Evolutionary conservation across 2,329 filamentous ascomycete species (phyloP), one percentile per base, ranked within the genome.

Genomic region (Colletotrichum lini): DNA sequence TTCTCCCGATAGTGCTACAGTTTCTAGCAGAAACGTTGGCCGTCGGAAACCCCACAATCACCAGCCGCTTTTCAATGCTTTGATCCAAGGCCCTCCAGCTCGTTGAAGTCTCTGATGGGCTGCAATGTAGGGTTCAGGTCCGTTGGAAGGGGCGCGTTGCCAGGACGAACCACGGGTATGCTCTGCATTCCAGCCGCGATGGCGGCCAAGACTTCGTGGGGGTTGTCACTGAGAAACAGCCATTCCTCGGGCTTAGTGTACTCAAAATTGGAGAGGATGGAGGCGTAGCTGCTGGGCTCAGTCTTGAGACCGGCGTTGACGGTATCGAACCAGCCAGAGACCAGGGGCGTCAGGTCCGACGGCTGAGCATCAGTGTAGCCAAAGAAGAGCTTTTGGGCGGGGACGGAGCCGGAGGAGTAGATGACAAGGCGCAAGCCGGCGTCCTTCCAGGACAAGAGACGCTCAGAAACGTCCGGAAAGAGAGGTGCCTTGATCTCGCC

Each of bases 201-300:
- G 52, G 91, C 91, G 58, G 91, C 90, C 62, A 87, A 84, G 45
- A 93, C 90, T 81, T 93, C 91, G 77, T 88, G 89, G 56, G 93
- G 86, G 77, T 95, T 95, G 82, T 96, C 94, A 77, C 93, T 96
- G 72, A 96, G 83, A 79, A 96, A 96, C n/a, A 94, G 84, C 84
- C 93, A 93, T 67, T 88, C 84, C 13, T 79, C 80, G 21, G 86
- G 79, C 60, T 83, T 75, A 67, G 86, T 82, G 44, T 85, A 82
- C 18, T 88, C 79, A 54, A 84, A 78, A 65, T 84, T 82, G 57
- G 80, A 79, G 58, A 88, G 84, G 75, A 95, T 95, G 76, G 84
- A 89, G 75, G 82, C 80, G 81, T 96, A 96, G 79, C 93, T 95
- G 26, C 79, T 80, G 49, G 82, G 79, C 75, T 94, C 89, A 56